These are phyloP conservation scores for Coniochaeta sp. DNA, from an alignment of 2,329 filamentous ascomycete genomes.

Conservation along the genomic window DNA sequence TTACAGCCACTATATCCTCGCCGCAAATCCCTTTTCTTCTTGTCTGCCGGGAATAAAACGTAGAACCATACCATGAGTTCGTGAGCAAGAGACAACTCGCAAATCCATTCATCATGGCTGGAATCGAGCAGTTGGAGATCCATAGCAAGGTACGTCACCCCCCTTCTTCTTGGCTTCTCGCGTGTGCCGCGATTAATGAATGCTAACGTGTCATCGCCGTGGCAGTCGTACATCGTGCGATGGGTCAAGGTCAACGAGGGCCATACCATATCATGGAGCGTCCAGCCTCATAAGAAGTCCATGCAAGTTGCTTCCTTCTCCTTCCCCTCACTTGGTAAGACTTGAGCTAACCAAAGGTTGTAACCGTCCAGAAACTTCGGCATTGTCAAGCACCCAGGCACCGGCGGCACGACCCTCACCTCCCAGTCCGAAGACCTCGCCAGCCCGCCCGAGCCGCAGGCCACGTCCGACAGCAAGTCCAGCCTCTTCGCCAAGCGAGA, in stretches of 20 bases:
- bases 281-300: conserved; percentile 97
- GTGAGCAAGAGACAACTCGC: too few species aligned
- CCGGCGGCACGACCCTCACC: conserved; percentile 45
- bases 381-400: conserved; percentile 93
- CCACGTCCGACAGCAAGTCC: conserved; percentile 35
- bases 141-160: conserved; percentile 76
- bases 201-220: conserved; percentile 2
- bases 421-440: conserved; percentile 35
- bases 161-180: neutral
- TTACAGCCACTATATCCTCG: too few species aligned
- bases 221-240: conserved; percentile 90
- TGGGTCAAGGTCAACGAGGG: conserved; percentile 90
- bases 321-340: too few species aligned
- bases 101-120: conserved; percentile 56
- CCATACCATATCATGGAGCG: conserved; percentile 93
- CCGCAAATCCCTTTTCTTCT: too few species aligned
- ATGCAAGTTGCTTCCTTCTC: conserved; percentile 53
- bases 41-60: too few species aligned
- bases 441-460: conserved; percentile 22
- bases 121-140: conserved; percentile 93
- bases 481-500: conserved; percentile 49
- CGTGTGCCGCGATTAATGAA: too few species aligned
- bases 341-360: conserved; percentile 6
- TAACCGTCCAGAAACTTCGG: conserved; percentile 67
- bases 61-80: too few species aligned